Conservation (phyloP, 495 filamentous ascomycete genomes). For the Rhizodiscina lignyota region DNA sequence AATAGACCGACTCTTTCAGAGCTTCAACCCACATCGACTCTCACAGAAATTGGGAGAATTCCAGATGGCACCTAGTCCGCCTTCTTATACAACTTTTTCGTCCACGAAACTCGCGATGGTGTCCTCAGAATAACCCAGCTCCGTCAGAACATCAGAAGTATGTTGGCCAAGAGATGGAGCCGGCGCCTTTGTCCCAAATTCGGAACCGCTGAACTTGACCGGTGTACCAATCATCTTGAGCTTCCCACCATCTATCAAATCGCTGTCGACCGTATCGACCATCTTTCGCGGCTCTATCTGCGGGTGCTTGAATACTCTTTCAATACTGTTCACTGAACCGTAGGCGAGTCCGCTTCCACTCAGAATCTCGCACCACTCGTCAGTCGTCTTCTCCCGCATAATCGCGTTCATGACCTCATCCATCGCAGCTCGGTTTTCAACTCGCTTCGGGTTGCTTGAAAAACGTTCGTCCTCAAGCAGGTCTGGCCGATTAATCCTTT, state of each 20-base stretch:
- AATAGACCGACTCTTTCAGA: too few species aligned
- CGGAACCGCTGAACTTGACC: conserved; percentile 78
- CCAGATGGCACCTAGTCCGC: too few species aligned
- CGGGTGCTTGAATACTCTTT: conserved; percentile 63
- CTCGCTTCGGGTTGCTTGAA: conserved; percentile 63
- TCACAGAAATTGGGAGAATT: too few species aligned
- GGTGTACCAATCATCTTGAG: conserved; percentile 91
- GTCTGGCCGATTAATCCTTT: conserved; percentile 56
- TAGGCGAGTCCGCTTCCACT: conserved; percentile 90
- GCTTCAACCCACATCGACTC: too few species aligned
- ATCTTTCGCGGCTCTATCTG: conserved; percentile 74
- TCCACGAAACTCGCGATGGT: too few species aligned
- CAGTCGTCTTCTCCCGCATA: conserved; percentile 61
- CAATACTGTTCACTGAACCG: conserved; percentile 84
- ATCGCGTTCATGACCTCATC: conserved; percentile 61
- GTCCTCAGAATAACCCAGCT: too few species aligned
- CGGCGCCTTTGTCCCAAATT: conserved; percentile 56
- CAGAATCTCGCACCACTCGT: conserved; percentile 74
- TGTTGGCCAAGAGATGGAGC: conserved; percentile 86
- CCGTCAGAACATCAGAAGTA: conserved; percentile 66
- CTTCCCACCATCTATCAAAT: conserved; percentile 66
- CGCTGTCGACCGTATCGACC: conserved; percentile 72
- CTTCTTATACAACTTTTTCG: too few species aligned
- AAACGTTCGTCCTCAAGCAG: conserved; percentile 67
- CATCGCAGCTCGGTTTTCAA: conserved; percentile 58